A percentile compares a stretch with the other conserved stretches of the same genome.
Conservation (phyloP, 2,329 filamentous ascomycete species). For the Drechslerella stenobrocha region DNA sequence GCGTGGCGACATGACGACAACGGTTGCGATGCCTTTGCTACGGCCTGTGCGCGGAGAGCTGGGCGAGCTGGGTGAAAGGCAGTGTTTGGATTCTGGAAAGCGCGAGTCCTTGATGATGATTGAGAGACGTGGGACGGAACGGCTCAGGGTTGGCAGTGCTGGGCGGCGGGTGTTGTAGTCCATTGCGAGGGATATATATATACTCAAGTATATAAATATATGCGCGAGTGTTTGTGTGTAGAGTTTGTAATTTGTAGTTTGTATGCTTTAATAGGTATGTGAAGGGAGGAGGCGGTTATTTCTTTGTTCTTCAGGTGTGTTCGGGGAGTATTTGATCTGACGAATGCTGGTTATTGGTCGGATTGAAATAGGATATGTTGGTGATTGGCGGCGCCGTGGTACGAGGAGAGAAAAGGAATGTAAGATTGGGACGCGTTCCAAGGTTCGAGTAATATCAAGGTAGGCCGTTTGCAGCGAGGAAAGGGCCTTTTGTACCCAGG, state of each 20-base stretch:
- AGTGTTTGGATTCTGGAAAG: constrained; percentile 37
- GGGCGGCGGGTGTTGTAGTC: constrained; percentile 39
- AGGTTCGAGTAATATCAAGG: constrained; percentile 16
- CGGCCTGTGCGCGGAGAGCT: constrained; percentile 23
- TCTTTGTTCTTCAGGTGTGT: no score
- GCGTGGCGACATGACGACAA: constrained; percentile 48
- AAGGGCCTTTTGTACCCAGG: constrained; percentile 8
- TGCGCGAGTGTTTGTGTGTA: constrained; percentile 22
- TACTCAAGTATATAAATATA: constrained; percentile 10
- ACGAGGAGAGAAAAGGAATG: constrained; percentile 7
- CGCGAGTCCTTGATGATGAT: constrained; percentile 48
- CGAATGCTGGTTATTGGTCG: background rate
- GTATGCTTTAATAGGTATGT: no score
- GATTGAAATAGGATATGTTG: background rate
- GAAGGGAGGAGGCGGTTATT: no score
- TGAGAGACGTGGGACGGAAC: constrained; percentile 44
- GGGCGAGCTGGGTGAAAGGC: constrained; percentile 41
- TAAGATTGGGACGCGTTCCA: constrained; percentile 34
- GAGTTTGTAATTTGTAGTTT: background rate
- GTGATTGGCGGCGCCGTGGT: constrained; percentile 3
- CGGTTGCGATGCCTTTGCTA: constrained; percentile 31
- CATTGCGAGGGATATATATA: constrained; percentile 21
- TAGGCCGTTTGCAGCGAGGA: constrained; percentile 28
- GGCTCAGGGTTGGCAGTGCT: constrained; percentile 37
- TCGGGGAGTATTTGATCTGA: no score